Evolutionary conservation across 1,139 yeast genomes (phyloP), one percentile per base, ranked within the genome.

Genomic region (Yamadazyma triangularis): DNA sequence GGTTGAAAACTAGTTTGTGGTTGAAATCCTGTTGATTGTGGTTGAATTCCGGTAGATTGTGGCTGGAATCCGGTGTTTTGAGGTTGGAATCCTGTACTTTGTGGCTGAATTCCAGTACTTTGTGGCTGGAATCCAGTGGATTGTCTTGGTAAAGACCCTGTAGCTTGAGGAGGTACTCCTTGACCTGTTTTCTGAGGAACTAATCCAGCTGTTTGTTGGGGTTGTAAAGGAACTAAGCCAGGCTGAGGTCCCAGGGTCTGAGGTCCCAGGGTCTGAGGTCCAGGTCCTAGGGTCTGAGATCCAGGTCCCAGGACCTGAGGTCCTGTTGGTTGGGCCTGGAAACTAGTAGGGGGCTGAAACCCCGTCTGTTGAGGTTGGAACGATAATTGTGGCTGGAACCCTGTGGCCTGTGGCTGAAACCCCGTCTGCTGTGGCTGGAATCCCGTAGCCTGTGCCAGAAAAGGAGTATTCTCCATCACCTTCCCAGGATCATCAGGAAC

Each of bases 401-500:
- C 53, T 41, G 40, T 39, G 12, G 31, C 23, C 24, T 35, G 38
- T 18, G 8, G 8, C 6, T 9, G 6, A 7, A 9, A 6, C 9
- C 20, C 20, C n/a, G n/a, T n/a, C n/a, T n/a, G n/a, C n/a, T n/a
- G n/a, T 10, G 41, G 44, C 34, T 44, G 43, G 38, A 51, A 12
- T 11, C 60, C 62, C 8, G 56, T 48, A 29, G 41, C 39, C 9
- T 9, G 8, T 18, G 8, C 20, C 40, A 39, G 42, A 50, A 69
- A 69, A 3, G 75, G 74, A 9, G 75, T 69, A 44, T 66, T 64
- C 25, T 64, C 68, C 45, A 69, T 59, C 23, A 67, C 50, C 32
- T 56, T 58, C 20, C 51, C 29, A 4, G 73, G 69, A 25, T 70
- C 74, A 38, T 79, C 87, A 3, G 89, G 93, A 32, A 85, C 75